A percentile compares a stretch with the other conserved stretches of the same genome.
phyloP scores from a whole-genome alignment of 2,329 filamentous ascomycete genomes.

The Huntiella decipiens region DNA sequence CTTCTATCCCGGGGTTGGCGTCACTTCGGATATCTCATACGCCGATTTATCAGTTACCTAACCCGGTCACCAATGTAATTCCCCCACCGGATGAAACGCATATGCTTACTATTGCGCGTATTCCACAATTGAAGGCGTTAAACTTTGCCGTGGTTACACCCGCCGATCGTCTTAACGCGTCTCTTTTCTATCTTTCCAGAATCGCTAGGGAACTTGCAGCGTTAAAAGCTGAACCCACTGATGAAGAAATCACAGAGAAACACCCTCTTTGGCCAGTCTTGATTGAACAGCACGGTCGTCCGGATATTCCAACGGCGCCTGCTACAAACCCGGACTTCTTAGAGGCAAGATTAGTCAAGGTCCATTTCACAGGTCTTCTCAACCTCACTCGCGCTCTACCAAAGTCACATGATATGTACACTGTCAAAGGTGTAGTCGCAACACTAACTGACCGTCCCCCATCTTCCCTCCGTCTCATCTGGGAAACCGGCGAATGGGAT shows the following conservation, averaged over 20 bases:
- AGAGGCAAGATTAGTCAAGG: slow-evolving; percentile 55
- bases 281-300: slow-evolving; percentile 58
- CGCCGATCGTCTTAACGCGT: slow-evolving; percentile 67
- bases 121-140: slow-evolving; percentile 46
- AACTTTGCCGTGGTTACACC: slow-evolving; percentile 55
- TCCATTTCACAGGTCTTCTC: slow-evolving; percentile 27
- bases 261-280: slow-evolving; percentile 60
- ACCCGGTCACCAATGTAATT: slow-evolving; percentile 25
- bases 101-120: slow-evolving; percentile 68
- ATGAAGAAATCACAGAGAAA: slow-evolving; percentile 25
- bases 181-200: slow-evolving; percentile 78
- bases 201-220: slow-evolving; percentile 58
- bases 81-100: slow-evolving; percentile 49
- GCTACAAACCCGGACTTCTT: slow-evolving; percentile 60
- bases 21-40: slow-evolving; percentile 71
- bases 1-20: slow-evolving; percentile 51
- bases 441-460: slow-evolving; percentile 49
- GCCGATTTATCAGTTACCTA: slow-evolving; percentile 46
- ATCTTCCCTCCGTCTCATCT: slow-evolving; percentile 47
- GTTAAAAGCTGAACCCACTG: slow-evolving; percentile 26
- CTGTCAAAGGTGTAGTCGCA: slow-evolving; percentile 59
- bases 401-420: slow-evolving; percentile 60
- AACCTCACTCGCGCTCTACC: slow-evolving; percentile 32
- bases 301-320: slow-evolving; percentile 36
- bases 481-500: slow-evolving; percentile 86